Percentiles rank a stretch among this genome's conserved stretches.
Conservation (phyloP, 495 filamentous ascomycete species). For the Mytilinidion resinicola region DNA sequence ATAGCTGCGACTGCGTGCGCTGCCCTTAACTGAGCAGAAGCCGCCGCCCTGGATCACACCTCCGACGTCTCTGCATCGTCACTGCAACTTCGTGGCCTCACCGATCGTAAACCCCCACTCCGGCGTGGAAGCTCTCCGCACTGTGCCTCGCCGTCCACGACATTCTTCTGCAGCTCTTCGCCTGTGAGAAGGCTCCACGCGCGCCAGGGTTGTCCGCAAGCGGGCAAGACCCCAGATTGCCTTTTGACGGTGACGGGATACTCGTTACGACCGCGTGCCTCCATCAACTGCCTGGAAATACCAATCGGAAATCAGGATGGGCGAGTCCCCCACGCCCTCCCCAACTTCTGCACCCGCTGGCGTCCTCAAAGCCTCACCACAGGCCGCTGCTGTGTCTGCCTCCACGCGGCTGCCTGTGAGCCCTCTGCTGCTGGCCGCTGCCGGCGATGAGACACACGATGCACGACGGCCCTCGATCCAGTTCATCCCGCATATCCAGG, state of each 20-base stretch:
- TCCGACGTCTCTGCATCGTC: too few relatives aligned
- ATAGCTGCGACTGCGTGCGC: slow-evolving; percentile 9
- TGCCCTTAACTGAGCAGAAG: neutral
- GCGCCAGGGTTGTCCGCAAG: slow-evolving; percentile 19
- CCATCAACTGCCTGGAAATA: slow-evolving; percentile 15
- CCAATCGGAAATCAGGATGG: slow-evolving; percentile 22
- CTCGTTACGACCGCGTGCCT: slow-evolving; percentile 25
- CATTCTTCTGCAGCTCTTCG: slow-evolving; percentile 13
- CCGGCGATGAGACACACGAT: slow-evolving; percentile 10
- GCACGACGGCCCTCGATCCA: slow-evolving; percentile 25
- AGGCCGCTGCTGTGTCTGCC: neutral
- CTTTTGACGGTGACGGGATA: slow-evolving; percentile 21
- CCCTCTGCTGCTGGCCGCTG: slow-evolving; percentile 16
- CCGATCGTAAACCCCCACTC: neutral
- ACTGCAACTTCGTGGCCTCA: neutral
- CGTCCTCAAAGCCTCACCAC: slow-evolving; percentile 19
- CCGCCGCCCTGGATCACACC: too few relatives aligned
- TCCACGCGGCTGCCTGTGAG: slow-evolving; percentile 4
- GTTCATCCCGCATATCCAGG: slow-evolving; percentile 23
- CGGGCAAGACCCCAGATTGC: slow-evolving; percentile 13
- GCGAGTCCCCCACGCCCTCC: slow-evolving; percentile 22
- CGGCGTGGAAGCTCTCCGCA: slow-evolving; percentile 5
- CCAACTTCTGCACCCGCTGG: slow-evolving; percentile 5
- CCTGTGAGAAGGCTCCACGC: slow-evolving; percentile 18
- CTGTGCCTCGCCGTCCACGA: slow-evolving; percentile 9